Evolutionary conservation across 148 eudicot genomes (phyloP).

Genomic region (Arbutus unedo): DNA sequence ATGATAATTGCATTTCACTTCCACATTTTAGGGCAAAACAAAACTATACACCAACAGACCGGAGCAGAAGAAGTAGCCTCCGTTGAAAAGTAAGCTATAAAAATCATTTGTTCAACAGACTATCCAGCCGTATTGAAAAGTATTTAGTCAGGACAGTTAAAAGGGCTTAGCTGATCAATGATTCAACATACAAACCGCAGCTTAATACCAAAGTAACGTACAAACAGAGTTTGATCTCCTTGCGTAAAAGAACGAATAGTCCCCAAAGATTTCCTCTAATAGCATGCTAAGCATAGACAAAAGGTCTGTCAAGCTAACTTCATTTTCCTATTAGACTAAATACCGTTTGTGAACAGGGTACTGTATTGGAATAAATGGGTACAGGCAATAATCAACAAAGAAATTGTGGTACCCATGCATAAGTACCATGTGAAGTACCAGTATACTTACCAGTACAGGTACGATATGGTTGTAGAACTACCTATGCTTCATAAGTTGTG

Average conservation of each 20-base stretch:
- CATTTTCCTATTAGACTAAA: neutral
- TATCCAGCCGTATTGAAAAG: too few relatives aligned
- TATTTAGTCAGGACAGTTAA: neutral
- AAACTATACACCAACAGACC: neutral
- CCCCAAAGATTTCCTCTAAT: neutral
- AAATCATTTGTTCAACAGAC: too few relatives aligned
- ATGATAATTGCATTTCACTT: neutral
- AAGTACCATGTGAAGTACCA: neutral
- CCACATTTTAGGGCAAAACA: neutral
- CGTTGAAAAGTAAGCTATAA: too few relatives aligned
- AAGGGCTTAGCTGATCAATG: neutral
- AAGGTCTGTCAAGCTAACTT: neutral
- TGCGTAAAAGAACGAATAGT: neutral
- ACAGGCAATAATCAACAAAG: neutral
- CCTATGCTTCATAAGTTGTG: neutral
- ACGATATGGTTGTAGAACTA: neutral
- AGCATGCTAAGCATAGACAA: neutral
- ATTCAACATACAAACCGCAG: too few relatives aligned
- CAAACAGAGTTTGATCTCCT: neutral
- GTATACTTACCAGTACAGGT: neutral
- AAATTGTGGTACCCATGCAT: neutral
- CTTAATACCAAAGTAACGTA: neutral
- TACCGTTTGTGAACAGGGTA: neutral
- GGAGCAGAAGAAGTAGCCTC: neutral
- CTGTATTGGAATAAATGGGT: neutral